Percentiles rank a stretch among this genome's conserved stretches.
These are phyloP conservation scores for Rutidosis leptorrhynchoides DNA, from an alignment of 129 eudicot species.

Conservation along the genomic window DNA sequence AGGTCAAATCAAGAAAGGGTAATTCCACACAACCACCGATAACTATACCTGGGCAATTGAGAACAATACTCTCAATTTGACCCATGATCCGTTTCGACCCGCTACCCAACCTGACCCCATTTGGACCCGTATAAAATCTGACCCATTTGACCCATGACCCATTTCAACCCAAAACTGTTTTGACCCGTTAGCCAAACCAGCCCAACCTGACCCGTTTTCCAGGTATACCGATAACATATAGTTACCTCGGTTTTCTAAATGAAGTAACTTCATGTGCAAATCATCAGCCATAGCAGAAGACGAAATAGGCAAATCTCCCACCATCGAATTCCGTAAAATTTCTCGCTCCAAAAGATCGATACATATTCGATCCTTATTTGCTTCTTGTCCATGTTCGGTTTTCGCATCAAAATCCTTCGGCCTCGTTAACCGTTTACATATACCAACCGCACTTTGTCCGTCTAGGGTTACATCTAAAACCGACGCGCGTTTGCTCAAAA, in stretches of 20 bases:
- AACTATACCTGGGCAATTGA: too few species aligned
- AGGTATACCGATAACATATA: not conserved
- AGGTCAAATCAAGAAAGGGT: conserved; percentile 6
- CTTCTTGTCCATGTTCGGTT: conserved; percentile 55
- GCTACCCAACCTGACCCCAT: too few species aligned
- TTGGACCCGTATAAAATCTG: too few species aligned
- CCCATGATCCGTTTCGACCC: too few species aligned
- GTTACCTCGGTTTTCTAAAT: conserved; percentile 79
- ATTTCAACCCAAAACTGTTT: too few species aligned
- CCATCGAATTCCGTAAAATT: conserved; percentile 48
- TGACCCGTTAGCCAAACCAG: too few species aligned
- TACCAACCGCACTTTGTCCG: conserved; percentile 62
- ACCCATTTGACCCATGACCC: too few species aligned
- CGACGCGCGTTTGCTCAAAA: conserved; percentile 45
- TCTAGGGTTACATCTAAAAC: conserved; percentile 48
- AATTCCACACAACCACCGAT: not conserved
- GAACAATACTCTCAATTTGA: too few species aligned
- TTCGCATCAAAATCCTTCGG: conserved; percentile 58
- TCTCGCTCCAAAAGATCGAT: conserved; percentile 79
- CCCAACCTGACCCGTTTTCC: too few species aligned
- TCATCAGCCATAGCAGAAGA: conserved; percentile 54
- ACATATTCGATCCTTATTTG: conserved; percentile 62
- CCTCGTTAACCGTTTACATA: conserved; percentile 57
- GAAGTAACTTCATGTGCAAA: conserved; percentile 57
- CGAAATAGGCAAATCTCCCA: conserved; percentile 35